A percentile compares a stretch with the other conserved stretches of the same genome.
Conservation (phyloP, 495 filamentous ascomycete species). For the Cercophora sp. region DNA sequence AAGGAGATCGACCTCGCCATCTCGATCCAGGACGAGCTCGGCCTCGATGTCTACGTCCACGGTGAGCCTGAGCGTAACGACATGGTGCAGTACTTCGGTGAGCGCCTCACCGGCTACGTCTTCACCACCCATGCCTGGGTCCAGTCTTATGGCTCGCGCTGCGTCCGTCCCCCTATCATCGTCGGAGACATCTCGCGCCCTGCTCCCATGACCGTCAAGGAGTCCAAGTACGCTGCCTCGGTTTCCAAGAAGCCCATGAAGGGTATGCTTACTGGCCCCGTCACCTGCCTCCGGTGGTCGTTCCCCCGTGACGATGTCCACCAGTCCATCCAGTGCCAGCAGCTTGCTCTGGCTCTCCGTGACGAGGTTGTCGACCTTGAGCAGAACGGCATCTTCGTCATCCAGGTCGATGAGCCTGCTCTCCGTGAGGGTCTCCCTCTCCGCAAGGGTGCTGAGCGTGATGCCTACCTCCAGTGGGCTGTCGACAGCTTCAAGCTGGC, state of each 20-base stretch:
- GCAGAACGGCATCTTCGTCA: constrained; percentile 90
- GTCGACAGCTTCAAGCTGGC: constrained; percentile 95
- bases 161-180: constrained; percentile 95
- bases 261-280: constrained; percentile 98
- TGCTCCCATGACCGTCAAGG: constrained; percentile 97
- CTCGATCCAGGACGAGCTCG: constrained; percentile 96
- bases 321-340: constrained; percentile 97
- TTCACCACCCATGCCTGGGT: constrained; percentile 99
- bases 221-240: constrained; percentile 95
- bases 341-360: constrained; percentile 94
- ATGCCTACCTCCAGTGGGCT: constrained; percentile 93
- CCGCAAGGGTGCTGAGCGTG: constrained; percentile 83
- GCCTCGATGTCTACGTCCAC: constrained; percentile 89
- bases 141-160: constrained; percentile 95
- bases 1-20: constrained; percentile 91
- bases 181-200: constrained; percentile 97
- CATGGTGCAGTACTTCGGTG: constrained; percentile 99
- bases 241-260: constrained; percentile 99
- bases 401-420: constrained; percentile 98
- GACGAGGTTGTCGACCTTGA: constrained; percentile 98
- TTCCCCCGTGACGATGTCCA: constrained; percentile 99
- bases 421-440: constrained; percentile 98
- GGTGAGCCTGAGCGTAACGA: constrained; percentile 99
- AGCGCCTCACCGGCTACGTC: constrained; percentile 92
- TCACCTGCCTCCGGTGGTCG: constrained; percentile 98